Evolutionary conservation across 2,329 filamentous ascomycete species (phyloP).

Genomic region (Colletotrichum tofieldiae): DNA sequence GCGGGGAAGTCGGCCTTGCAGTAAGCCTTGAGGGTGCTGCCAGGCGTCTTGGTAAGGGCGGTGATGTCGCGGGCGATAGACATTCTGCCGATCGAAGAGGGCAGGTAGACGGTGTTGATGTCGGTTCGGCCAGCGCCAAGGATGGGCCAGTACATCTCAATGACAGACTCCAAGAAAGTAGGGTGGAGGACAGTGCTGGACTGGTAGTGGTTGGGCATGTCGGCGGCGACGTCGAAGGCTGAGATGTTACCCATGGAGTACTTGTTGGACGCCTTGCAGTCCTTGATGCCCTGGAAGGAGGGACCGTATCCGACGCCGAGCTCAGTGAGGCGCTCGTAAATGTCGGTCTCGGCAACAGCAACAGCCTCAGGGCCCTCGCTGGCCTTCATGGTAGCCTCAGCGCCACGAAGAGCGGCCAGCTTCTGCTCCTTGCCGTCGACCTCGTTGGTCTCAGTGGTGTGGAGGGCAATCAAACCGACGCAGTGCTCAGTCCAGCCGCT

Average conservation of each 20-base stretch:
- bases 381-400: conserved; percentile 50
- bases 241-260: conserved; percentile 39
- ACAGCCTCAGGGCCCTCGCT: conserved; percentile 50
- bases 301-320: conserved; percentile 66
- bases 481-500: conserved; percentile 74
- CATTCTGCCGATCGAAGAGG: conserved; percentile 51
- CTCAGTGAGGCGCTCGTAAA: conserved; percentile 64
- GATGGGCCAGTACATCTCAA: conserved; percentile 52
- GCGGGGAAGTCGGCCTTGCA: conserved; percentile 42
- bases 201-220: conserved; percentile 46
- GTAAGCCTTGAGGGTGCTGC: conserved; percentile 49
- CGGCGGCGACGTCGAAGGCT: conserved; percentile 37
- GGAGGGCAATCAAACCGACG: conserved; percentile 64
- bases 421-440: conserved; percentile 56
- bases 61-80: conserved; percentile 50
- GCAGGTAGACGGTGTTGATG: conserved; percentile 53
- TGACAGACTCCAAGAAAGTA: conserved; percentile 45
- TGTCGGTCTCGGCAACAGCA: conserved; percentile 45
- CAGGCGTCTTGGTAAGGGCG: conserved; percentile 51
- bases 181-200: conserved; percentile 45
- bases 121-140: conserved; percentile 49
- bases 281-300: conserved; percentile 66
- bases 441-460: conserved; percentile 55
- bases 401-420: conserved; percentile 46
- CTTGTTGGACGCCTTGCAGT: conserved; percentile 55